phyloP scores from a whole-genome alignment of 106 monocot genomes.

The Dendrobium chrysotoxum region DNA sequence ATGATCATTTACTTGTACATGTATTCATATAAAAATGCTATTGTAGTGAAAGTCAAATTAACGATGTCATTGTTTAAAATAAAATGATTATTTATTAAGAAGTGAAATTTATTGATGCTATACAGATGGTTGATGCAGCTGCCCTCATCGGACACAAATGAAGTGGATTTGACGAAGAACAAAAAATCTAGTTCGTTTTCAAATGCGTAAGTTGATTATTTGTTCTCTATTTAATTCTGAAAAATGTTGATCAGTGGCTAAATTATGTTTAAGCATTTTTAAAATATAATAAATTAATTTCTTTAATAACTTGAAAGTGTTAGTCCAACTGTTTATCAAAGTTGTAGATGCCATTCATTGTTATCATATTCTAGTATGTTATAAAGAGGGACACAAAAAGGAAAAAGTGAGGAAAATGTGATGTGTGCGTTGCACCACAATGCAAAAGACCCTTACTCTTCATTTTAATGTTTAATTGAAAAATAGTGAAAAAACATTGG shows the following conservation, averaged over 20 bases:
- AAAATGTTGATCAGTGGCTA: not conserved
- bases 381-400: not conserved
- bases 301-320: not conserved
- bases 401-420: no score
- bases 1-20: not conserved
- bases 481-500: no score
- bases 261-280: not conserved
- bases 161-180: not conserved
- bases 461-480: no score
- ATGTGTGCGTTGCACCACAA: not conserved
- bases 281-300: not conserved
- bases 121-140: conserved; percentile 5
- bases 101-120: not conserved
- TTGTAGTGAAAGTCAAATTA: not conserved
- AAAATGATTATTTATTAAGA: not conserved
- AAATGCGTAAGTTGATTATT: conserved; percentile 1
- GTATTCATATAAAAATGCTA: not conserved
- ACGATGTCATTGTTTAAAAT: not conserved
- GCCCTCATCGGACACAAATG: not conserved
- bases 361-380: not conserved
- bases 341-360: not conserved
- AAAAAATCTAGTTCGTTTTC: not conserved
- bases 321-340: not conserved
- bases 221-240: not conserved
- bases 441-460: not conserved